These are phyloP conservation scores for Venturia aucupariae DNA, from an alignment of 2,329 filamentous ascomycete species.

Conservation along the genomic window DNA sequence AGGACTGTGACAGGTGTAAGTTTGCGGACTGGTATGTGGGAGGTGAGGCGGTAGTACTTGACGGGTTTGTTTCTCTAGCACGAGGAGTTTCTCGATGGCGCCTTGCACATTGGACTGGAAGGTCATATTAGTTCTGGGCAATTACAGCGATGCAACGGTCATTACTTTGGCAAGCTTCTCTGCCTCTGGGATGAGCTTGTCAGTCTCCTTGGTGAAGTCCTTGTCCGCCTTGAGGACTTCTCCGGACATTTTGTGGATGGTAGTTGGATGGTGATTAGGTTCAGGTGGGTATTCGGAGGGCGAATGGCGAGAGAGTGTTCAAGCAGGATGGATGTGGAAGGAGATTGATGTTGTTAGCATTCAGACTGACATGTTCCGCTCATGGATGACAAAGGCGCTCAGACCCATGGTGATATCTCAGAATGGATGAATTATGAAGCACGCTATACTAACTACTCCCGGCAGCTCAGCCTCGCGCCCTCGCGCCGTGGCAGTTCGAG, in stretches of 20 bases:
- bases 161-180: constrained; percentile 77
- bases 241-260: constrained; percentile 56
- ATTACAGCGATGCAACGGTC: constrained; percentile 14
- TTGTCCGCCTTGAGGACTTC: constrained; percentile 83
- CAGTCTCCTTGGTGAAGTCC: constrained; percentile 96
- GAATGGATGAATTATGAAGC: no score
- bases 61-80: constrained; percentile 91
- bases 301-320: background rate
- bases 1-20: constrained; percentile 51
- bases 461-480: no score
- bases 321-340: background rate
- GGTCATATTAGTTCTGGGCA: background rate
- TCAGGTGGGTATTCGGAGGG: background rate
- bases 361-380: background rate
- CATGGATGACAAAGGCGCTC: background rate
- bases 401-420: no score
- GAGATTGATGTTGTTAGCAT: background rate
- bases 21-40: constrained; percentile 14
- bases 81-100: constrained; percentile 86
- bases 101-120: constrained; percentile 64
- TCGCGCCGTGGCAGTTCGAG: no score
- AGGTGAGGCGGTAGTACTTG: constrained; percentile 52
- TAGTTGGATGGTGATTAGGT: background rate
- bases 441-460: no score
- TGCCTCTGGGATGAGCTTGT: constrained; percentile 82